Conservation (phyloP, 2,329 filamentous ascomycete species). For the Aureobasidium sp. region DNA sequence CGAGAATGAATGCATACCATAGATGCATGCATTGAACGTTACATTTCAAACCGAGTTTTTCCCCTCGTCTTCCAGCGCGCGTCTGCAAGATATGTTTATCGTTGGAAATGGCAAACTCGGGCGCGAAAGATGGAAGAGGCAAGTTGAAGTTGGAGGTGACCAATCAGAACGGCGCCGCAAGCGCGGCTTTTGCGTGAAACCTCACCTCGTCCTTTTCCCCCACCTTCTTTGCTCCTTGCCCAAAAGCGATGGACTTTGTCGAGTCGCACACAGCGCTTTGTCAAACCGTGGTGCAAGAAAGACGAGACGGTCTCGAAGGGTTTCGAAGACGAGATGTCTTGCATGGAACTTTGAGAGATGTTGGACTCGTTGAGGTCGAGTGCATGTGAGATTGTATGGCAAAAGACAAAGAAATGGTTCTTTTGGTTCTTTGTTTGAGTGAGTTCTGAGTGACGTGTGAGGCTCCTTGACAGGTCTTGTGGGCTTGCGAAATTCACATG, state of each 20-base stretch:
- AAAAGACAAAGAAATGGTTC: not conserved
- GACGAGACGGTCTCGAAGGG: too few species aligned
- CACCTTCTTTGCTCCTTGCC: not conserved
- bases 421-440: not conserved
- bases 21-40: not conserved
- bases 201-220: not conserved
- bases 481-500: not conserved
- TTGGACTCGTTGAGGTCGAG: not conserved
- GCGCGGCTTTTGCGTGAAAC: conserved; percentile 6
- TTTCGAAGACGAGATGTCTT: not conserved
- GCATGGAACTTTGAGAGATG: not conserved
- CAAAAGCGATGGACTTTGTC: not conserved
- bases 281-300: not conserved
- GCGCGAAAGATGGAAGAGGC: not conserved
- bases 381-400: not conserved
- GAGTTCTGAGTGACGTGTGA: not conserved
- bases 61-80: not conserved
- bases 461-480: not conserved
- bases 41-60: not conserved
- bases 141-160: not conserved
- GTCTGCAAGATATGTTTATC: not conserved
- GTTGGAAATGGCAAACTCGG: not conserved
- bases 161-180: conserved; percentile 1
- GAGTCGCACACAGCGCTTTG: conserved; percentile 9
- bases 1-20: not conserved